Base-by-base conservation (phyloP, 2,329 filamentous ascomycete species). In the Claviceps digitariae region DNA sequence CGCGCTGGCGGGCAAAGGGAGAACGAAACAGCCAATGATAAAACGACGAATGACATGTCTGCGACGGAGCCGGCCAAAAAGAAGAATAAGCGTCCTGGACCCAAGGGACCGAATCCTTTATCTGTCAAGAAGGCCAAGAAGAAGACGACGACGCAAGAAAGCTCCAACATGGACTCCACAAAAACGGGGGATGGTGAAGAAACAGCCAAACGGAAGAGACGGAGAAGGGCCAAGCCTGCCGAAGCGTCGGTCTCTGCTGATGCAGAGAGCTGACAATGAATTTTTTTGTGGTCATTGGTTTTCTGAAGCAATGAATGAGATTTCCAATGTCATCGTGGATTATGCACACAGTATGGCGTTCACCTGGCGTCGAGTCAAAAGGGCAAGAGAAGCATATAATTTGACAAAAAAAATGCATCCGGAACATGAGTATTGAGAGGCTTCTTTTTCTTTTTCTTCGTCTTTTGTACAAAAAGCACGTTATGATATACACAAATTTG, bases 61-160 rank as follows among this genome's bases (percentile, higher is more conserved):
- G 54, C 51, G 2, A 57, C 48, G 23, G 62, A 38, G 31, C 15
- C 68, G 55, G 70, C 68, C 62, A 73, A 74, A 62, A 77, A 82
- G 66, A 81, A 79, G 64, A 79, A 76, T 65, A 78, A 76, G 63
- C 64, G 63, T 23, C 78, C 76, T 55, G 84, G 83, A 1, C 76
- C 75, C 3, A 87, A 86, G 64, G 81, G 77, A 21, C 84, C 83
- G 1, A 89, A 89, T 65, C 85, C 85, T 9, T 68, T 89, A 52
- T 78, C 83, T 50, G 74, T 86, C 51, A 85, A 84, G 72, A 88
- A 87, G 69, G 59, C 77, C 29, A 86, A 84, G 72, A 81, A 79
- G 64, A 64, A 67, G 27, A 34, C 31, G 6, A 34, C 15, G 36
- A 38, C 58, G 21, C 40, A 57, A 54, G 61, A 60, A 51, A 48